Percentiles rank a stretch among this genome's conserved stretches.
Conservation (phyloP, 345 rosid genomes). For the Acer yangbiense region DNA sequence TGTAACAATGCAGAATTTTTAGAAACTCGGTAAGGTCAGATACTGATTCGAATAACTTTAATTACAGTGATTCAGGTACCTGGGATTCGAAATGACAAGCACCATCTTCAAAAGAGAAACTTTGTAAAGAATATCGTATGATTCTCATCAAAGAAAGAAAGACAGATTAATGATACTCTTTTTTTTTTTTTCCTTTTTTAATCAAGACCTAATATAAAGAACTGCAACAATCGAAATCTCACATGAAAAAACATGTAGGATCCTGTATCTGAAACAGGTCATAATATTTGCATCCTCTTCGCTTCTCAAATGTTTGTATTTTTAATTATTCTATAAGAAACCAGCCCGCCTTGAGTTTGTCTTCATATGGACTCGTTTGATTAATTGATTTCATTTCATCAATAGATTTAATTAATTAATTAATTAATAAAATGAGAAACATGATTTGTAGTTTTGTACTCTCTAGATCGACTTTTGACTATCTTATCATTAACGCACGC, state of each 20-base stretch:
- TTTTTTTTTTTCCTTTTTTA: too few relatives aligned
- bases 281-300: too few relatives aligned
- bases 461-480: background rate
- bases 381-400: background rate
- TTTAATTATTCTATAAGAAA: background rate
- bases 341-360: background rate
- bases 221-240: too few relatives aligned
- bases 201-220: background rate
- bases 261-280: too few relatives aligned
- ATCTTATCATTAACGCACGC: background rate
- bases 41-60: background rate
- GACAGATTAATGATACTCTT: background rate
- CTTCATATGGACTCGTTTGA: background rate
- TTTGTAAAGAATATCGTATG: background rate
- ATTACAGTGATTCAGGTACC: background rate
- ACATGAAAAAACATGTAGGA: too few relatives aligned
- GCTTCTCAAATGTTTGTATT: too few relatives aligned
- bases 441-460: background rate
- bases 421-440: background rate
- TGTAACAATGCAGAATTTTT: background rate
- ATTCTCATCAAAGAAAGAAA: background rate
- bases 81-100: background rate
- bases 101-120: background rate
- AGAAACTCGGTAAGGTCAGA: background rate
- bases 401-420: too few relatives aligned